Base-by-base conservation (phyloP, 495 filamentous ascomycete species). In the Parachaetomium inaequale region DNA sequence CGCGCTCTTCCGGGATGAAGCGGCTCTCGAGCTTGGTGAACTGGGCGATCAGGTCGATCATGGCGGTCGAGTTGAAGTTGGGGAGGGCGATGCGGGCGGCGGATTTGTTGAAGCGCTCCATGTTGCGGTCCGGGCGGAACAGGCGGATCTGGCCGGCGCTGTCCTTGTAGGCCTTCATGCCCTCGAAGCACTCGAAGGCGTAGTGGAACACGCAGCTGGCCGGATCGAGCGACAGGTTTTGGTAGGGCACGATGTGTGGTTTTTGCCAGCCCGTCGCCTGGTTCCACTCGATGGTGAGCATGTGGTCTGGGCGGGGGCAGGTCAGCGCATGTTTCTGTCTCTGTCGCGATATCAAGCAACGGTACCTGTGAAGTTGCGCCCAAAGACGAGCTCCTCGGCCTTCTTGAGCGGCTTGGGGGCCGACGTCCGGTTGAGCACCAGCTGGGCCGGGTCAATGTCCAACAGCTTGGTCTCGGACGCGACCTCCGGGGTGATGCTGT, bases 141-240 rank as follows among this genome's bases (percentile, higher is more conserved):
- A 98, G 77, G 19, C 92, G 87, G 61, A 93, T 84, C 47, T 86
- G 69, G 53, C 90, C 91, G 15, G 82, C 74, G 52, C 75, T 80
- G 76, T 94, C 89, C 71, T 88, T 91, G 81, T 98, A 98, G 36
- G 95, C 95, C 78, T 98, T 98, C 92, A 98, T 95, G 63, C 94
- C 94, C 76, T 98, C 94, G 77, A 98, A 98, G 73, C 87, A 91
- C 73, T 92, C 89, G 70, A 98, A 98, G 42, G 90, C 94, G 75
- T 98, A 98, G 83, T 98, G 94, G 78, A 98, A 93, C 47, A 97
- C 94, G 79, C 93, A 98, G 46, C 92, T 93, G 7, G 94, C 91
- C 28, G 94, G 94, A 74, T 98, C 95, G 59, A 98, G 85, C 57
- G 88, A 91, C 66, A 98, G 90, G 78, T 96, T 96, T 75, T 97